Evolutionary conservation across 1,139 yeast genomes (phyloP).

Genomic region (Magnusiomyces suaveolens): DNA sequence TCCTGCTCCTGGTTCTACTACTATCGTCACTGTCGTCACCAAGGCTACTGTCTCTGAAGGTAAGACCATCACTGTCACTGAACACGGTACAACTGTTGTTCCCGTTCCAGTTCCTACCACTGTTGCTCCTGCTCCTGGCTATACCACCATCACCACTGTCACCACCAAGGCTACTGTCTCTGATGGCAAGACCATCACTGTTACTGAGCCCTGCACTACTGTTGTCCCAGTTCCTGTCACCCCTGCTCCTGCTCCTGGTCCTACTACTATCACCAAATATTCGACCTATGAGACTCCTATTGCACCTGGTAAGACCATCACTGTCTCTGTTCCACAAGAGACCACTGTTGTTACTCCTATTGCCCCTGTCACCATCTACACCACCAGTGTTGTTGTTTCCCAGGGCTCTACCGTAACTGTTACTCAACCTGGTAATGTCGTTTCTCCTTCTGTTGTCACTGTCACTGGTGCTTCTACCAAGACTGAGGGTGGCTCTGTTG

Average conservation of each 20-base stretch:
- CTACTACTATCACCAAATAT: constrained; percentile 1
- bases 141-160: background rate
- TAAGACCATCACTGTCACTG: too few relatives aligned
- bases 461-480: background rate
- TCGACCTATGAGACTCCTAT: background rate
- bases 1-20: background rate
- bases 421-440: background rate
- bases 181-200: too few relatives aligned
- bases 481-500: background rate
- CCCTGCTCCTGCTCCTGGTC: too few relatives aligned
- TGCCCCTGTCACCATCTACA: constrained; percentile 5
- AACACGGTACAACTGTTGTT: background rate
- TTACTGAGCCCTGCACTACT: too few relatives aligned
- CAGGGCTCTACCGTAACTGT: too few relatives aligned
- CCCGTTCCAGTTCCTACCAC: background rate
- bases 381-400: background rate
- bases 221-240: too few relatives aligned
- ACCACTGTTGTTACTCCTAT: constrained; percentile 2
- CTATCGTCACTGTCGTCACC: background rate
- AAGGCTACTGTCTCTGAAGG: background rate
- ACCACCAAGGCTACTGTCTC: background rate
- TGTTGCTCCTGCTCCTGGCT: background rate
- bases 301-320: background rate
- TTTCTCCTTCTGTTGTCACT: background rate
- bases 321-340: background rate